phyloP scores from a whole-genome alignment of 371 early-diverging fungal species.

The Syncephalastrum contaminatum region DNA sequence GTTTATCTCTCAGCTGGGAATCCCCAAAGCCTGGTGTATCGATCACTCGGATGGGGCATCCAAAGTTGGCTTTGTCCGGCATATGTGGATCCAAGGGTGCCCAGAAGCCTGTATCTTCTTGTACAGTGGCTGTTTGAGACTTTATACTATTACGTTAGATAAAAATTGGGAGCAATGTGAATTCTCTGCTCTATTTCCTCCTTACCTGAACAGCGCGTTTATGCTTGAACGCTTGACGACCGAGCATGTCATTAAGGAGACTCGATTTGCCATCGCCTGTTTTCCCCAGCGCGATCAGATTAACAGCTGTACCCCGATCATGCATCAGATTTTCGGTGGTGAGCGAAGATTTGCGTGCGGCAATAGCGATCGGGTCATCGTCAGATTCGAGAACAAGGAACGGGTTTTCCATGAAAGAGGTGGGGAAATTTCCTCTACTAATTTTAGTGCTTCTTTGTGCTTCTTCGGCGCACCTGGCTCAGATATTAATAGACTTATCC shows the following conservation, averaged over 20 bases:
- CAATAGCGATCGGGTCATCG: slow-evolving; percentile 33
- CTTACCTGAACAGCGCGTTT: slow-evolving; percentile 35
- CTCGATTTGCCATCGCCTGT: slow-evolving; percentile 53
- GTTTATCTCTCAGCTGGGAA: slow-evolving; percentile 31
- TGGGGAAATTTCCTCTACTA: no score
- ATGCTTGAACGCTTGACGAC: slow-evolving; percentile 31
- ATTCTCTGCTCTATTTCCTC: neutral
- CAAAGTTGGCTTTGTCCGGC: slow-evolving; percentile 30
- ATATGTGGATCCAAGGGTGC: slow-evolving; percentile 35
- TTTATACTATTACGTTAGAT: slow-evolving; percentile 11
- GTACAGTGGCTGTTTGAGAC: slow-evolving; percentile 41
- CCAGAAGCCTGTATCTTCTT: slow-evolving; percentile 34
- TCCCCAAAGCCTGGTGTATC: slow-evolving; percentile 51
- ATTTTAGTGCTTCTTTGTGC: neutral
- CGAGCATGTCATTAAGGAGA: slow-evolving; percentile 42
- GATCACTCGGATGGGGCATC: slow-evolving; percentile 27
- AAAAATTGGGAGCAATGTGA: neutral
- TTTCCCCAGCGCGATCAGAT: slow-evolving; percentile 39
- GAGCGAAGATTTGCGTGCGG: slow-evolving; percentile 12
- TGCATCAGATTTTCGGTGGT: slow-evolving; percentile 4
- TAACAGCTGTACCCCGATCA: slow-evolving; percentile 6
- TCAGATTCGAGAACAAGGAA: slow-evolving; percentile 27
- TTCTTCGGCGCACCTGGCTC: neutral
- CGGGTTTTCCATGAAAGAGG: slow-evolving; percentile 12
- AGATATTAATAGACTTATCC: slow-evolving; percentile 2